Conservation (phyloP, 176 grass and related monocot genomes). For the Ananas comosus region DNA sequence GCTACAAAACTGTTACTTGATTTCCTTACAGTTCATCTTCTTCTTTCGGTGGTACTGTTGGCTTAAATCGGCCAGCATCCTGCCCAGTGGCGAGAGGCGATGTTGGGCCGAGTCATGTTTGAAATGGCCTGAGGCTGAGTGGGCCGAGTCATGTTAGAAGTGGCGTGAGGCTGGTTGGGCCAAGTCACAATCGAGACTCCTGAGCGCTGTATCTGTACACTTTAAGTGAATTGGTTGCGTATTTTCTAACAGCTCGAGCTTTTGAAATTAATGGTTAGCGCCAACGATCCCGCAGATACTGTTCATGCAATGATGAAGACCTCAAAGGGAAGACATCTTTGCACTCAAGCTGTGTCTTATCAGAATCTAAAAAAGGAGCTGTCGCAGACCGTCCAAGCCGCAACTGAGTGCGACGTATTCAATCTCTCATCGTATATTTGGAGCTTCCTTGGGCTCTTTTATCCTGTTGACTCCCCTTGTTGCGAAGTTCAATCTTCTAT, state of each 20-base stretch:
- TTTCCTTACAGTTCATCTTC: not conserved
- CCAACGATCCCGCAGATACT: not conserved
- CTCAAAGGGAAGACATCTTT: conserved; percentile 3
- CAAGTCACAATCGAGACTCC: too few species aligned
- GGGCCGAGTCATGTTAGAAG: too few species aligned
- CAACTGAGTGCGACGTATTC: conserved; percentile 16
- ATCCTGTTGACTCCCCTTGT: conserved; percentile 20
- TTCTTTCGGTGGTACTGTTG: not conserved
- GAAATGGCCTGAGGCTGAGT: too few species aligned
- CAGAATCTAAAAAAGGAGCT: conserved; percentile 3
- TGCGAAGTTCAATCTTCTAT: conserved; percentile 9
- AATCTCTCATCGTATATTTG: conserved; percentile 25
- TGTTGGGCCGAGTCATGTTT: too few species aligned
- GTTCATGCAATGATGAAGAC: not conserved
- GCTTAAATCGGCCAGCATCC: too few species aligned
- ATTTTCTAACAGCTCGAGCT: too few species aligned
- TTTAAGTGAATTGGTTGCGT: too few species aligned
- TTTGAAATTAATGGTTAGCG: too few species aligned
- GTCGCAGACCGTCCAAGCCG: conserved; percentile 15
- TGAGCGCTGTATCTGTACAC: too few species aligned
- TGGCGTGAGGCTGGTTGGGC: too few species aligned
- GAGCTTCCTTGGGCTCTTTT: conserved; percentile 5
- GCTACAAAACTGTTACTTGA: not conserved
- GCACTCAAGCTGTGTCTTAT: conserved; percentile 6
- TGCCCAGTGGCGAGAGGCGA: too few species aligned